phyloP scores from a whole-genome alignment of 2,329 filamentous ascomycete species.

The Diaporthe vaccinii region DNA sequence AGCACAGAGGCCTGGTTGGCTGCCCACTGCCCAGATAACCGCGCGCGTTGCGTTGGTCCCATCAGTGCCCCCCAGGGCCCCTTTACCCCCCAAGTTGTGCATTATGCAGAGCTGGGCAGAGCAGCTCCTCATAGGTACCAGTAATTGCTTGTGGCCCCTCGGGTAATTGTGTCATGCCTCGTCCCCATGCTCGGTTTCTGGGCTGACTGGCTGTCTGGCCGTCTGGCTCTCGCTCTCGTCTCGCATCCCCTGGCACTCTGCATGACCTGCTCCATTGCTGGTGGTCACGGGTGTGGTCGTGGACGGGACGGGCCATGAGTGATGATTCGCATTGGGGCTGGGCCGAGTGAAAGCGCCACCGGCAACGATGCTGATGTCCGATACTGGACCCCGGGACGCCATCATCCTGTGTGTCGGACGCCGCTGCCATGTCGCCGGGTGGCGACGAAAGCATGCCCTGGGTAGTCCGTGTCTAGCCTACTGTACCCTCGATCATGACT shows the following conservation, averaged over 20 bases:
- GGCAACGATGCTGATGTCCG: slow-evolving; percentile 3
- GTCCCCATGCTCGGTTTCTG: slow-evolving; percentile 7
- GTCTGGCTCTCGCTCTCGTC: background rate
- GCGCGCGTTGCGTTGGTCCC: slow-evolving; percentile 6
- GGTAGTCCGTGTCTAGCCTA: background rate
- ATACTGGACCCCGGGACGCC: slow-evolving; percentile 1
- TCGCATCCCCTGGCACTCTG: slow-evolving; percentile 30
- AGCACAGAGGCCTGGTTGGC: too few relatives aligned
- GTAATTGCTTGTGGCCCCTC: slow-evolving; percentile 34
- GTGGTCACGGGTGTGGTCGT: background rate
- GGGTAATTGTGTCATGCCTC: slow-evolving; percentile 34
- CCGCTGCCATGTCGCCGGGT: background rate
- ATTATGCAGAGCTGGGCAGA: slow-evolving; percentile 31
- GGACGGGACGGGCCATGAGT: slow-evolving; percentile 25
- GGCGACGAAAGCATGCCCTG: background rate
- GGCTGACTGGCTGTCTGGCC: slow-evolving; percentile 9
- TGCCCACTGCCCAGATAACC: too few relatives aligned
- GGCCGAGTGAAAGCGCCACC: background rate
- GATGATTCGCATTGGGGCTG: slow-evolving; percentile 11
- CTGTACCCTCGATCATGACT: background rate
- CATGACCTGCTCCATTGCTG: slow-evolving; percentile 18
- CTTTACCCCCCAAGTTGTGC: slow-evolving; percentile 29
- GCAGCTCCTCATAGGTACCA: slow-evolving; percentile 30
- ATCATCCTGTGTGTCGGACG: background rate
- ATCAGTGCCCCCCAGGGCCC: slow-evolving; percentile 13